Conservation (phyloP, 495 filamentous ascomycete genomes). For the Xylaria venustula region DNA sequence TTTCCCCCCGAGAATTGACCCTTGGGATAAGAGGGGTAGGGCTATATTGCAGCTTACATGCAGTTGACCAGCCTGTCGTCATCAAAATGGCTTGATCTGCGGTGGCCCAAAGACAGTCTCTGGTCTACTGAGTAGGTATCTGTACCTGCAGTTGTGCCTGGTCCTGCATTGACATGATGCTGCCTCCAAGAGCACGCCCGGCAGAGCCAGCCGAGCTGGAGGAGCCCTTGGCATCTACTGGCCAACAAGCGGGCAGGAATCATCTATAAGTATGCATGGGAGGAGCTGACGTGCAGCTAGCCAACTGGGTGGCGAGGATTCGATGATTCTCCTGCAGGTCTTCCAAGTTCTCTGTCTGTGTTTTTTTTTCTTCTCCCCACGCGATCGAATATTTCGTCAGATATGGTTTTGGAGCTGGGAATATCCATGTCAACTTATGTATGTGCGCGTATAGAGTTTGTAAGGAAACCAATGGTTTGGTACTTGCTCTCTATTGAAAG, state of each 20-base stretch:
- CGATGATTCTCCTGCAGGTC: not conserved
- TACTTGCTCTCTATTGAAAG: too few relatives aligned
- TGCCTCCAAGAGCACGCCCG: not conserved
- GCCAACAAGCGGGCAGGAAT: not conserved
- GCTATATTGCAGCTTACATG: slow-evolving; percentile 2
- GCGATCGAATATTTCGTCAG: not conserved
- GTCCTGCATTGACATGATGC: not conserved
- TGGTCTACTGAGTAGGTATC: not conserved
- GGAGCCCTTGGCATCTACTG: not conserved
- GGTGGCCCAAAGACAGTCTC: not conserved
- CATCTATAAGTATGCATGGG: not conserved
- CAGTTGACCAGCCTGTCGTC: not conserved
- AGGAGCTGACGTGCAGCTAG: slow-evolving; percentile 4
- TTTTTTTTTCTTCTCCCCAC: not conserved
- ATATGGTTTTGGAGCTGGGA: not conserved
- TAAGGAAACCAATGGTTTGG: too few relatives aligned
- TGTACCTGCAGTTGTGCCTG: slow-evolving; percentile 1
- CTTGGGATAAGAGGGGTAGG: not conserved
- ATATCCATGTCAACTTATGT: not conserved
- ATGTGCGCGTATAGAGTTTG: too few relatives aligned
- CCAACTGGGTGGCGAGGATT: not conserved
- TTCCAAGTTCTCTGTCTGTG: not conserved
- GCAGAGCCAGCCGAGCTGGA: not conserved
- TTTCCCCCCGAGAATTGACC: not conserved
- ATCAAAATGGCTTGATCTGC: not conserved